These are phyloP conservation scores for Candida peoriensis DNA, from an alignment of 805 yeast genomes.

Conservation along the genomic window DNA sequence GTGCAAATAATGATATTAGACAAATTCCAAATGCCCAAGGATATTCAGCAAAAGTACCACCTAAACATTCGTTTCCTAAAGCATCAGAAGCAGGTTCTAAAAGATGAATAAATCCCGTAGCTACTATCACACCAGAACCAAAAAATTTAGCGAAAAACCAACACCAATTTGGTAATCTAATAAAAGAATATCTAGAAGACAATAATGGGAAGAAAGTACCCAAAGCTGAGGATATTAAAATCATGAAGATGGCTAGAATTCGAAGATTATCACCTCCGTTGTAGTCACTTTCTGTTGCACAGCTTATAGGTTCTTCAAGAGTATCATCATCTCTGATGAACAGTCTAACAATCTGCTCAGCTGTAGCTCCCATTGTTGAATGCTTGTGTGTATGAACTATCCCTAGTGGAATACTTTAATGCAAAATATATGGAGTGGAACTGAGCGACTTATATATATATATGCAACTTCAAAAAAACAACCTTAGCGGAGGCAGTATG, in stretches of 20 bases:
- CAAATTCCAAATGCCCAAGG: conserved; percentile 57
- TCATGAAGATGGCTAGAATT: conserved; percentile 59
- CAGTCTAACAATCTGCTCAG: conserved; percentile 8
- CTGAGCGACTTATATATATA: no score
- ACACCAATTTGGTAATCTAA: conserved; percentile 55
- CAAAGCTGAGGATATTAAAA: conserved; percentile 49
- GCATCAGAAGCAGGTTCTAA: conserved; percentile 64
- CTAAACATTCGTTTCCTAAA: conserved; percentile 53
- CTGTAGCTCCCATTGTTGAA: conserved; percentile 5
- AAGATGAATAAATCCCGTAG: conserved; percentile 76
- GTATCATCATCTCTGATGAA: conserved; percentile 21
- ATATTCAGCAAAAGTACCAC: conserved; percentile 49
- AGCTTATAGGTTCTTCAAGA: conserved; percentile 23
- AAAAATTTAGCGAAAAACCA: conserved; percentile 69
- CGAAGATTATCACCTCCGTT: conserved; percentile 39
- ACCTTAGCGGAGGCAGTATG: no score
- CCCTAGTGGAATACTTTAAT: no score
- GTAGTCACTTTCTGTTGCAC: conserved; percentile 39
- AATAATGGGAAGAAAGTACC: conserved; percentile 62
- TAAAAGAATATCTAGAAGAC: conserved; percentile 52
- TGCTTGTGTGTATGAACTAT: conserved; percentile 43
- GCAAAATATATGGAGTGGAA: no score
- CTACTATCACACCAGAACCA: conserved; percentile 81
- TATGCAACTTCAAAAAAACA: no score
- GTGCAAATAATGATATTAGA: conserved; percentile 38